Base-by-base conservation (phyloP, 108 stramenopile species). In the Cylindrotheca fusiformis region DNA sequence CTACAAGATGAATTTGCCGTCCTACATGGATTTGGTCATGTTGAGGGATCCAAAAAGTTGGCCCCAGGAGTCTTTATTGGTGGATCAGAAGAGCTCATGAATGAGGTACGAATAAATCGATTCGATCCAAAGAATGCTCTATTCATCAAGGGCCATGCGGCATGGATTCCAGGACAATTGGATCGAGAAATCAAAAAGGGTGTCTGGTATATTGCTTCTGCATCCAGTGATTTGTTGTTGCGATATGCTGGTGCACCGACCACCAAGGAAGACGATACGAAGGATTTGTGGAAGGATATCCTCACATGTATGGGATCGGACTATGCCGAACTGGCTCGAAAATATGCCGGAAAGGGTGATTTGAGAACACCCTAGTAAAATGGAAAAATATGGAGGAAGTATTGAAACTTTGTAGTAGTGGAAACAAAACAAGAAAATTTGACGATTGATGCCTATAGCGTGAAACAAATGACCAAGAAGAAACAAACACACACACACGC, bases 91-190 rank as follows among this genome's bases (percentile, higher is more conserved):
- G 80, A 90, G 50, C 75, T 93, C 27, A 88, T 90, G 85, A 76
- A 72, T 27, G 85, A 88, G 57, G 88, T 93, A 17, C 83, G 88
- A 5, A 63, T 74, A 30, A 63, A 80, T 30, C 72, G 85, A 25
- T 75, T 93, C 22, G 65, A 71, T 28, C 86, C 86, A 17, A 49
- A 58, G 3, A 67, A 90, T 29, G 88, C 85, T 1, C 79, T 93
- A 26, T 93, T 93, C 72, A 86, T 90, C 30, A 90, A 90, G 75
- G 92, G 92, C 5, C 92, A 90, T 63, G 86, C 88, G 1, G 88
- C 85, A 14, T 93, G 92, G 92, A 86, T 93, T 24, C 85, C 92
- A 2, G 85, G 85, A 50, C 92, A 93, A 65, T 72, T 93, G 25
- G 58, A 71, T 12, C 81, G 92, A 23, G 92, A 93, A 78, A 84